Evolutionary conservation across 202 grass and related monocot genomes (phyloP), one percentile per base, ranked within the genome.

Genomic region (Cymbopogon flexuosus): DNA sequence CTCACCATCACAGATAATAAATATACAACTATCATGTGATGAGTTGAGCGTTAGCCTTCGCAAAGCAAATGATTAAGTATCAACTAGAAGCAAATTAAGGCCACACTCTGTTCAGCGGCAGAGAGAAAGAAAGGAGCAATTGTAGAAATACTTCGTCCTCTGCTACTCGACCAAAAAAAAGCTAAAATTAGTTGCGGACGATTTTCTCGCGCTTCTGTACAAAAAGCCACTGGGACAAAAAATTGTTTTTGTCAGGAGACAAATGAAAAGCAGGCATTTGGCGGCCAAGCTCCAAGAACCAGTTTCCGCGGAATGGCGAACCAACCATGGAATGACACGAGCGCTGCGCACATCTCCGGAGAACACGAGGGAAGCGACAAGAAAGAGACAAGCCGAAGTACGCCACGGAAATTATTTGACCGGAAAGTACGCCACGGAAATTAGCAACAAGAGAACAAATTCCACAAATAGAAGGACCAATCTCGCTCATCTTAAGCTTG

Each of bases 11-110:
- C 8, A 77, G 24, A 63, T 4, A 77, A 43, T 15, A 57, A 57
- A 58, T 23, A 58, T 22, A 49, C 0, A 78, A 52, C 21, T 52
- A 52, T 65, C 43, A 19, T 63, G 56, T 63, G 12, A 24, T 63
- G 12, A 24, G 1, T 65, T 29, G 52, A 52, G 35, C 54, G 41
- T 57, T 13, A 69, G 65, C 21, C 49, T 68, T 51, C 0, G 10
- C 12, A 52, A 47, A 21, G 6, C 6, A 41, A 63, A 84, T 33
- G 37, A 54, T 79, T 61, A 65, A 30, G 37, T 5, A 58, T 39
- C 40, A 51, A 70, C 3, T 19, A 80, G 46, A 68, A 83, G 60
- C 40, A 80, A 34, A 62, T 68, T 31, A 57, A 84, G 41, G 64
- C 68, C 45, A 61, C 37, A 41, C 23, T 69, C 41, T 2, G 34